Percentiles rank a stretch among this genome's conserved stretches.
Evolutionary conservation across 345 rosid species (phyloP).

Genomic region (Populus ilicifolia): DNA sequence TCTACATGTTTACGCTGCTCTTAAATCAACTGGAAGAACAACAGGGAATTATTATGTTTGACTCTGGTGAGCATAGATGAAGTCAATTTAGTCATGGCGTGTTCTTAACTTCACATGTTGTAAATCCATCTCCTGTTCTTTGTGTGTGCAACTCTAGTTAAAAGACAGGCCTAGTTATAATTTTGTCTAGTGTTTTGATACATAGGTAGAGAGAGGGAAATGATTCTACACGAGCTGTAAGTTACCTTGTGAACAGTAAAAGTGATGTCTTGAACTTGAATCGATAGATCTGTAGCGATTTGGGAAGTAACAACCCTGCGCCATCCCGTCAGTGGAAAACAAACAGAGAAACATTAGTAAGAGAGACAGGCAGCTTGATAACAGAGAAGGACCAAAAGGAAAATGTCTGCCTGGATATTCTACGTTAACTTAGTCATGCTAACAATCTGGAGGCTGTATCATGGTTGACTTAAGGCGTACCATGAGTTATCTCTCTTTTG

Average conservation of each 20-base stretch:
- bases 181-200: background rate
- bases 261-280: slow-evolving; percentile 58
- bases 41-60: background rate
- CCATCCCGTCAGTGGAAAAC: slow-evolving; percentile 8
- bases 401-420: background rate
- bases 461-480: slow-evolving; percentile 27
- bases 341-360: background rate
- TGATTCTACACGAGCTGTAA: background rate
- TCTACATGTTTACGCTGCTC: background rate
- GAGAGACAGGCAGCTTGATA: background rate
- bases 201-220: background rate
- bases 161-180: no score
- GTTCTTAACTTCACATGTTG: background rate
- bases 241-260: slow-evolving; percentile 77
- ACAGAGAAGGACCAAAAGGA: background rate
- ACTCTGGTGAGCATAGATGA: background rate
- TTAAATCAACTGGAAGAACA: background rate
- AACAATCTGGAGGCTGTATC: background rate
- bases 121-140: background rate
- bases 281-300: slow-evolving; percentile 59
- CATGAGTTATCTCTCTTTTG: slow-evolving; percentile 57
- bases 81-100: background rate
- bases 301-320: slow-evolving; percentile 62
- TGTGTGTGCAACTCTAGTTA: background rate
- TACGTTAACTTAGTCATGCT: slow-evolving; percentile 1